These are phyloP conservation scores for Malus sylvestris DNA, from an alignment of 306 rosid species.

Conservation along the genomic window DNA sequence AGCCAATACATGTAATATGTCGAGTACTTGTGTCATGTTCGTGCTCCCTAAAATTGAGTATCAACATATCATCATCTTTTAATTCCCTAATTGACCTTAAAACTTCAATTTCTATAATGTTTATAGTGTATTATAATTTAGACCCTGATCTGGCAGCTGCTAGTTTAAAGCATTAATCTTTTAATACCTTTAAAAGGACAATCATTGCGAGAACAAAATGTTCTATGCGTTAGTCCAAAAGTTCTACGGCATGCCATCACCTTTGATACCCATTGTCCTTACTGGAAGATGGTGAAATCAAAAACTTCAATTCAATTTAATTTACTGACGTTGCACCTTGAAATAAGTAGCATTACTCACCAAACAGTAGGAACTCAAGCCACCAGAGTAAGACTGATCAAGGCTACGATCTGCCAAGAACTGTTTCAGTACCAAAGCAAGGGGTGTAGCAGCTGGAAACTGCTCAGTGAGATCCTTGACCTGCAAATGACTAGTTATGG, in stretches of 20 bases:
- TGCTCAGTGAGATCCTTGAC: conserved; percentile 83
- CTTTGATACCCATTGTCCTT: neutral
- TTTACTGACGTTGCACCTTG: neutral
- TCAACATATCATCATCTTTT: neutral
- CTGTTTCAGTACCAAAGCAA: conserved; percentile 84
- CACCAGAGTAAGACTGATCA: conserved; percentile 95
- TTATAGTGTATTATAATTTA: neutral
- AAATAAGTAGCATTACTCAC: conserved; percentile 36
- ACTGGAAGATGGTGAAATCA: neutral
- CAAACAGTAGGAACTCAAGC: conserved; percentile 97
- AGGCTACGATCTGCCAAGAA: conserved; percentile 96
- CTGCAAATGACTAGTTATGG: conserved; percentile 24
- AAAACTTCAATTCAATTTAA: neutral
- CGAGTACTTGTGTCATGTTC: neutral
- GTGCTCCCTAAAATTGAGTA: neutral
- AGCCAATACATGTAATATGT: neutral
- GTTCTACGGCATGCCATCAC: neutral
- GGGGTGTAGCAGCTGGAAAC: conserved; percentile 90
- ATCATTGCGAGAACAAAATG: neutral
- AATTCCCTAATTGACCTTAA: neutral
- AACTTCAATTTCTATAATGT: neutral
- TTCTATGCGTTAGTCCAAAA: neutral
- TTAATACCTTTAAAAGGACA: neutral
- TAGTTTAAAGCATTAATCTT: neutral
- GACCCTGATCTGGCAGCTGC: neutral